Evolutionary conservation across 2,329 filamentous ascomycete genomes (phyloP), one percentile per base, ranked within the genome.

Genomic region (Didymella sp.): DNA sequence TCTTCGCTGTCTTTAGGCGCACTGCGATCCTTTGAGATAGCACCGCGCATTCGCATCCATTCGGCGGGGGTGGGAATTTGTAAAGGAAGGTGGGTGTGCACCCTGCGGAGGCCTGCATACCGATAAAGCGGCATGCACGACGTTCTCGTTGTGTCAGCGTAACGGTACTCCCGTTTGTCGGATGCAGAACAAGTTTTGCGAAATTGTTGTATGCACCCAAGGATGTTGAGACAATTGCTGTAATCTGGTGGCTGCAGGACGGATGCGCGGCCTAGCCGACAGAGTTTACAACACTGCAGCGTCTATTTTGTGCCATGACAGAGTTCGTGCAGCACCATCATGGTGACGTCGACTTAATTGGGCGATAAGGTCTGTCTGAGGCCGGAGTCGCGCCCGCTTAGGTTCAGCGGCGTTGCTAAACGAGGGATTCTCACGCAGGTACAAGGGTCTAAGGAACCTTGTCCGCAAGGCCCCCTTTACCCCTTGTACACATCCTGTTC

Each of bases 371-470:
- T 33, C 31, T 13, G 44, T 24, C 13, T 54, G 33, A 13, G 2
- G 27, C 45, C n/a, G 54, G 48, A 57, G 37, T 12, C 28, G 7
- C 19, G 37, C 28, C 48, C 54, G 42, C 43, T 51, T 27, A 19
- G 43, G 30, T 37, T 31, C 13, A 47, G 28, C 11, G 43, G 38
- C 35, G 15, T 31, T 11, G 22, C 37, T 52, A 48, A 27, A 40
- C 41, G 44, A 52, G 49, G 19, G 19, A 45, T 48, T 48, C n/a
- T 37, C 28, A 49, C 45, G 54, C 54, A 57, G 54, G 54, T 49
- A 57, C 54, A 52, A 21, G 31, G 49, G 45, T 30, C 19, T 17
- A 33, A 40, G 30, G 43, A 41, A 24, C 28, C 44, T 30, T 51
- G 19, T 44, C 9, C 28, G 43, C 27, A 22, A 19, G 24, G 28